These are phyloP conservation scores for Multifurca ochricompacta DNA, from an alignment of 768 basidiomycete genomes.

Conservation along the genomic window DNA sequence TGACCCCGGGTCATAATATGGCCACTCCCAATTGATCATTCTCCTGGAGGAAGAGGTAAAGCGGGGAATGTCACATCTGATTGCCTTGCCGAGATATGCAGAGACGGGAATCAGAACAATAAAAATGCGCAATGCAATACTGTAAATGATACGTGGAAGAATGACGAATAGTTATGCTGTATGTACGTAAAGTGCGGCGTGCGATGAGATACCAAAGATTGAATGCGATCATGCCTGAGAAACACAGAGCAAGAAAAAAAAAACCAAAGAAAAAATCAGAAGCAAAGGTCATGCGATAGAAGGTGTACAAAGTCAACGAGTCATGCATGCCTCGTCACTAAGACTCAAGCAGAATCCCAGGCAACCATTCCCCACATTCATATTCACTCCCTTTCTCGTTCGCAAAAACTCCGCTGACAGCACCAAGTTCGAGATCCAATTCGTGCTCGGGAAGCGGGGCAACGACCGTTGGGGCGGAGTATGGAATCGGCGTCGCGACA, in stretches of 20 bases:
- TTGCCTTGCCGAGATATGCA: too few species aligned
- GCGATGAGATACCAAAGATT: slow-evolving; percentile 5
- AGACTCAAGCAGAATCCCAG: slow-evolving; percentile 15
- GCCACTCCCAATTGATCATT: too few species aligned
- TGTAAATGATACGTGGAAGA: not conserved
- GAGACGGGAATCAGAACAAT: too few species aligned
- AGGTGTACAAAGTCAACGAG: not conserved
- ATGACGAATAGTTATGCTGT: slow-evolving; percentile 7
- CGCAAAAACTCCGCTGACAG: slow-evolving; percentile 7
- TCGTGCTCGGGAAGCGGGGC: slow-evolving; percentile 19
- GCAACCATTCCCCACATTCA: slow-evolving; percentile 20
- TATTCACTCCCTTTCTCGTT: slow-evolving; percentile 5
- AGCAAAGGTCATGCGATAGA: slow-evolving; percentile 4
- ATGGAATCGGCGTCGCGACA: slow-evolving; percentile 14
- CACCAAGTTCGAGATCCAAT: slow-evolving; percentile 25
- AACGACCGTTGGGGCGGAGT: slow-evolving; percentile 16
- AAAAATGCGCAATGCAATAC: not conserved
- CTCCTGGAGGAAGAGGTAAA: too few species aligned
- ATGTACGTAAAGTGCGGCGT: slow-evolving; percentile 6
- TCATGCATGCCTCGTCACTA: not conserved
- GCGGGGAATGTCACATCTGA: not conserved
- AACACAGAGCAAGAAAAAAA: not conserved
- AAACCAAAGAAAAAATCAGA: not conserved
- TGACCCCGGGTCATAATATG: too few species aligned
- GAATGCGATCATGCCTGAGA: not conserved